These are phyloP conservation scores for Datura wrightii DNA, from an alignment of 257 asterid species.

Conservation along the genomic window DNA sequence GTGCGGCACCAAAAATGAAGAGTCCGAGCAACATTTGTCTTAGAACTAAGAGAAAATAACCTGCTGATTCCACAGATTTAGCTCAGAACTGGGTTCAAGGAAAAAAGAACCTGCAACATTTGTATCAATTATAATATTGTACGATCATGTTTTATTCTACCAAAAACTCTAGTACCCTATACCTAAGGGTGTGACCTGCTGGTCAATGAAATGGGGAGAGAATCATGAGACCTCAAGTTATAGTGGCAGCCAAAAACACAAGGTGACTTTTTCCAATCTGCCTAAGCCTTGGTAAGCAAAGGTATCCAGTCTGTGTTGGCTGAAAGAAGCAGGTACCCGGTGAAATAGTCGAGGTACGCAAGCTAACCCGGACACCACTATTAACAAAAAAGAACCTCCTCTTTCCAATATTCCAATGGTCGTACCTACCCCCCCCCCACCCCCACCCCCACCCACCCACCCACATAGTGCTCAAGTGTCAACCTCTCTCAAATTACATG, in stretches of 20 bases:
- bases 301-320: not conserved
- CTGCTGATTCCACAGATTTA: not conserved
- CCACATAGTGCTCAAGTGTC: not conserved
- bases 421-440: not conserved
- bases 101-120: not conserved
- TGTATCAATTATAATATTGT: not conserved
- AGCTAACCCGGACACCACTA: too few species aligned
- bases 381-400: not conserved
- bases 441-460: too few species aligned
- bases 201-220: not conserved
- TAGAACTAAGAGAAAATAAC: not conserved
- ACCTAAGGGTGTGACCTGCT: not conserved
- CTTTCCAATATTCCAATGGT: not conserved
- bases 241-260: not conserved
- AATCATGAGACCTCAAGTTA: not conserved
- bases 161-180: not conserved
- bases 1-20: too few species aligned
- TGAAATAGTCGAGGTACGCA: too few species aligned
- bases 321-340: not conserved
- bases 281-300: not conserved
- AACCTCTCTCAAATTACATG: slow-evolving; percentile 6
- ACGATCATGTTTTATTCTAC: not conserved
- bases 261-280: not conserved
- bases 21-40: not conserved
- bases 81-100: not conserved